Evolutionary conservation across 257 asterid genomes (phyloP).

Genomic region (Mentha longifolia): DNA sequence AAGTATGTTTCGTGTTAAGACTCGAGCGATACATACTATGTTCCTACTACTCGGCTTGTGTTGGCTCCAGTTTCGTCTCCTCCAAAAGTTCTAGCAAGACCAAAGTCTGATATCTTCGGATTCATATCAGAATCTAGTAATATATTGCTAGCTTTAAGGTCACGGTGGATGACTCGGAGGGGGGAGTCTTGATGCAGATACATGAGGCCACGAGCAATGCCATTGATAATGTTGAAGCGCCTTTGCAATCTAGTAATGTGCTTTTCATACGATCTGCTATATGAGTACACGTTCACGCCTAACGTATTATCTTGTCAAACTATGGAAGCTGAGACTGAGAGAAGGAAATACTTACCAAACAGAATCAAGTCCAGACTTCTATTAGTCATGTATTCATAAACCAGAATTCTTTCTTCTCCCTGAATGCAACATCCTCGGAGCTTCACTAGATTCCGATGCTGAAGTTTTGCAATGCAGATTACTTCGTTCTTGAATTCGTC

Average conservation of each 20-base stretch:
- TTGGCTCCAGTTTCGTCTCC: slow-evolving; percentile 32
- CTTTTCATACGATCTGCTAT: no score
- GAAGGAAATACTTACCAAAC: slow-evolving; percentile 30
- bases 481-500: slow-evolving; percentile 53
- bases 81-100: slow-evolving; percentile 28
- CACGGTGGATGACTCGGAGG: slow-evolving; percentile 27
- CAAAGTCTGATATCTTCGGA: slow-evolving; percentile 44
- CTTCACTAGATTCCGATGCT: slow-evolving; percentile 54
- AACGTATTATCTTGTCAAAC: no score
- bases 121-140: slow-evolving; percentile 38
- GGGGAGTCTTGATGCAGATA: slow-evolving; percentile 2
- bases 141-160: slow-evolving; percentile 43
- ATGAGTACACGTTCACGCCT: no score
- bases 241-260: no score
- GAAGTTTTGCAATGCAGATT: slow-evolving; percentile 45
- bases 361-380: slow-evolving; percentile 44
- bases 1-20: no score
- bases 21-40: slow-evolving; percentile 42
- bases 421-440: slow-evolving; percentile 48
- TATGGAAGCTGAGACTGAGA: background rate
- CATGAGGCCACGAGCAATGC: slow-evolving; percentile 1
- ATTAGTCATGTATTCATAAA: slow-evolving; percentile 42
- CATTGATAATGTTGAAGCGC: slow-evolving; percentile 1
- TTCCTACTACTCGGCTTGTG: slow-evolving; percentile 47
- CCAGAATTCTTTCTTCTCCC: slow-evolving; percentile 40